Evolutionary conservation across 163 green algal species (phyloP).

Genomic region (Chlamydomonas reinhardtii): DNA sequence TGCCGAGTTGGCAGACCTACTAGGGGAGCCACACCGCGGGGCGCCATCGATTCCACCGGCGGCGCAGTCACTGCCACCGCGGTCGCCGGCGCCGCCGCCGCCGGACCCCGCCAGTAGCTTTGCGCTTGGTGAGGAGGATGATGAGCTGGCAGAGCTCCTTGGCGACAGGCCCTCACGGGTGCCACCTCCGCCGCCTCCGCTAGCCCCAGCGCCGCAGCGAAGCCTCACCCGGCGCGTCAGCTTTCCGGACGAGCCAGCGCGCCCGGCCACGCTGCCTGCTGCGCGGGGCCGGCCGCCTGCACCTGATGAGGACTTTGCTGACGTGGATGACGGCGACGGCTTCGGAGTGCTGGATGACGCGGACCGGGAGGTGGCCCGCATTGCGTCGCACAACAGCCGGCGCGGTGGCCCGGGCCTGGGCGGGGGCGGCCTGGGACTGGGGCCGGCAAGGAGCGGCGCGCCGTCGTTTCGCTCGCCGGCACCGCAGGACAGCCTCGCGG

Average conservation of each 20-base stretch:
- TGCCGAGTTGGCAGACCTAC: neutral
- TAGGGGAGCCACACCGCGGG: neutral
- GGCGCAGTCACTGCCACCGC: neutral
- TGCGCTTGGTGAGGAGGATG: constrained; percentile 12
- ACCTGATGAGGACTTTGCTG: neutral
- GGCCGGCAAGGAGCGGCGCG: neutral
- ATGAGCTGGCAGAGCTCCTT: constrained; percentile 34
- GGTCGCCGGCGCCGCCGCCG: neutral
- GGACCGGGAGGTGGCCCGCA: neutral
- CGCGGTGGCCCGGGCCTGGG: neutral
- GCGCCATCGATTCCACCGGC: neutral
- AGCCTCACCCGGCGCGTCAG: neutral
- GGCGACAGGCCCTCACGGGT: neutral
- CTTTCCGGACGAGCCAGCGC: constrained; percentile 18
- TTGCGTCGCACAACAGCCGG: neutral
- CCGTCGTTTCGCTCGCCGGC: neutral
- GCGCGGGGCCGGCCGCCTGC: neutral
- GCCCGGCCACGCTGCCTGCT: too few species aligned
- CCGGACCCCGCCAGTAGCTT: neutral
- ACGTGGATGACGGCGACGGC: neutral
- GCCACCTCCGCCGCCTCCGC: neutral
- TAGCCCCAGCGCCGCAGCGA: neutral
- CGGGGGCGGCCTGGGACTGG: neutral
- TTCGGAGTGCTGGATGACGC: constrained; percentile 12
- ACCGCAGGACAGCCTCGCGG: constrained; percentile 13